Base-by-base conservation (phyloP, 2,329 filamentous ascomycete species). In the Lasiodiplodia citricola region DNA sequence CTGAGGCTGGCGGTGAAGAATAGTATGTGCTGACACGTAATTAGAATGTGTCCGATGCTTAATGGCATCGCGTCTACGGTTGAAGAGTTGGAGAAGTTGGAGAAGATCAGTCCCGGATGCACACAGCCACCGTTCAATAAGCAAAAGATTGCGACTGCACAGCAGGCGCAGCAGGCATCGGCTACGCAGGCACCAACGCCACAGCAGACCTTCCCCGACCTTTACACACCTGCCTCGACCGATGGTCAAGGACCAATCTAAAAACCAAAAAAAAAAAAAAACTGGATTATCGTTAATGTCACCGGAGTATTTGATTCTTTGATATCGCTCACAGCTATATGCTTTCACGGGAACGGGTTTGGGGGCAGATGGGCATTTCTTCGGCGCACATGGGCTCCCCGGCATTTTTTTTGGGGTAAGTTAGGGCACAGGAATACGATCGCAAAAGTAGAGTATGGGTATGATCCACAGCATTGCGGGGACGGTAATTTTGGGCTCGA, bases 1-100 rank as follows among this genome's bases (percentile, higher is more conserved):
- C 44, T 47, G 44, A 47, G 44, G n/a, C 18, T 21, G 18, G 44
- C 44, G 7, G 44, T 47, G n/a, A 47, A 37, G 23, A n/a, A 41
- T 8, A 23, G 18, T 23, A 25, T 23, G n/a, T 13, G 23, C 65
- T 67, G 41, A 67, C 41, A 18, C 21, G n/a, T 51, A 3, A 51
- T n/a, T 13, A 67, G 65, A 28, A 60, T 69, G 52, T 69, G 68
- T 21, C 68, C 68, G 23, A 66, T 69, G 68, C 68, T 69, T 35
- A 69, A 69, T 37, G 54, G 54, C 25, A 66, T 60, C 11, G 60
- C 60, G 2, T 50, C 65, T 16, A 67, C 65, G 13, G 50, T 67
- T 8, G 65, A 67, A 18, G 65, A 67, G 47, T 54, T 67, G 55
- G 65, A 67, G 11, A 52, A 52, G 13, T 8, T 67, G 41, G 65